Evolutionary conservation across 1,139 yeast genomes (phyloP).

Genomic region (Hansenula sp.): DNA sequence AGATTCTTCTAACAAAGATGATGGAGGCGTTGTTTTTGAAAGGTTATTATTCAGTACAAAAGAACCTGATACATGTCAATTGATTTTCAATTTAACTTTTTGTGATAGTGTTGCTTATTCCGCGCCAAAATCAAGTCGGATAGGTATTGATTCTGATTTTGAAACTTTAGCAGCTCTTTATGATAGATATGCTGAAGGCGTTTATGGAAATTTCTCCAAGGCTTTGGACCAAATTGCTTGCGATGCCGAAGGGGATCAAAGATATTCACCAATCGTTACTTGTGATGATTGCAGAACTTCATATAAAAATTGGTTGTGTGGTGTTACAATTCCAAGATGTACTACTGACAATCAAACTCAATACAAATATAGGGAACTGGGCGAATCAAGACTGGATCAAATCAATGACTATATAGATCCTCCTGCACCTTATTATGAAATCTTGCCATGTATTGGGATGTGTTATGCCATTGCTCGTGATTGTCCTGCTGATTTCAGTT

Average conservation of each 20-base stretch:
- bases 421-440: constrained; percentile 60
- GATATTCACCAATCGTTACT: constrained; percentile 67
- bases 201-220: constrained; percentile 65
- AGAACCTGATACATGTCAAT: constrained; percentile 55
- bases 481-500: constrained; percentile 77
- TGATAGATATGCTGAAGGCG: constrained; percentile 55
- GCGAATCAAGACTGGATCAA: constrained; percentile 59
- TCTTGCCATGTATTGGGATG: constrained; percentile 80
- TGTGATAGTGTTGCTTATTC: constrained; percentile 84
- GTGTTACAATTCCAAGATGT: constrained; percentile 89
- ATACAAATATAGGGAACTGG: constrained; percentile 42
- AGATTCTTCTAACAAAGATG: constrained; percentile 34
- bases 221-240: constrained; percentile 80
- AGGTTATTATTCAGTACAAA: constrained; percentile 62
- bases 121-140: constrained; percentile 58
- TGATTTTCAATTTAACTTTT: constrained; percentile 71
- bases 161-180: constrained; percentile 41
- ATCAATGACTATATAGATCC: constrained; percentile 60
- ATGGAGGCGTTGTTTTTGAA: constrained; percentile 67
- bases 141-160: constrained; percentile 5
- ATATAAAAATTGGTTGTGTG: constrained; percentile 87
- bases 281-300: constrained; percentile 72
- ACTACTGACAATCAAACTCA: constrained; percentile 45
- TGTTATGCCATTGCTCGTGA: constrained; percentile 77
- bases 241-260: constrained; percentile 63